A percentile compares a stretch with the other conserved stretches of the same genome.
These are phyloP conservation scores for Hirschfeldia incana DNA, from an alignment of 345 rosid species.

Conservation along the genomic window DNA sequence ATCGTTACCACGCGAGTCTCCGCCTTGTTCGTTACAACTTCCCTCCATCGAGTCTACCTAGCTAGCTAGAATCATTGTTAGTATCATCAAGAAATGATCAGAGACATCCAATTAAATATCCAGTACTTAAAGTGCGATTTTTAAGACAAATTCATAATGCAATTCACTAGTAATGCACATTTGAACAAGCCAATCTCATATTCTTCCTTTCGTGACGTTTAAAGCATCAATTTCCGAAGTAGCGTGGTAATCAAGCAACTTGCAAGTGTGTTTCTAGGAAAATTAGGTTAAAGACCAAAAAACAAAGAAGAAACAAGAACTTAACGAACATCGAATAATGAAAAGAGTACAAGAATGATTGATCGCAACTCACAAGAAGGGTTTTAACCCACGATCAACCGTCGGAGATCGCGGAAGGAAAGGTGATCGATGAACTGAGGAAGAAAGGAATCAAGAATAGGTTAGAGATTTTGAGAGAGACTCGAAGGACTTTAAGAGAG, in stretches of 20 bases:
- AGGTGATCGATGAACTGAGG: not conserved
- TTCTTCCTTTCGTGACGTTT: not conserved
- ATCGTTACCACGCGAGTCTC: slow-evolving; percentile 51
- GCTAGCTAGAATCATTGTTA: not conserved
- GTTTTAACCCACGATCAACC: not conserved
- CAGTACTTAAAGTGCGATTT: no score
- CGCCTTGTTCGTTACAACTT: slow-evolving; percentile 41
- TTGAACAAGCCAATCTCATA: not conserved
- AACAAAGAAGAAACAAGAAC: no score
- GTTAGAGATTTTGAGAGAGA: not conserved
- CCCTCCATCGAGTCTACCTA: slow-evolving; percentile 39
- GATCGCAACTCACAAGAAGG: not conserved
- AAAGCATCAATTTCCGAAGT: not conserved
- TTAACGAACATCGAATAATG: not conserved
- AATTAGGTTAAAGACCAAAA: no score
- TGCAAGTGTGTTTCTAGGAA: not conserved
- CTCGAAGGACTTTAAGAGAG: not conserved
- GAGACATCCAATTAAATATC: no score
- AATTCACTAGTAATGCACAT: no score
- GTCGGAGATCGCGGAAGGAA: not conserved
- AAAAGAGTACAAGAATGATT: not conserved
- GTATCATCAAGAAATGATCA: not conserved
- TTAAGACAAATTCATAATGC: no score
- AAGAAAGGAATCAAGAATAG: not conserved
- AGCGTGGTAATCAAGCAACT: not conserved